Base-by-base conservation (phyloP, 306 rosid species). In the Trifolium dubium region DNA sequence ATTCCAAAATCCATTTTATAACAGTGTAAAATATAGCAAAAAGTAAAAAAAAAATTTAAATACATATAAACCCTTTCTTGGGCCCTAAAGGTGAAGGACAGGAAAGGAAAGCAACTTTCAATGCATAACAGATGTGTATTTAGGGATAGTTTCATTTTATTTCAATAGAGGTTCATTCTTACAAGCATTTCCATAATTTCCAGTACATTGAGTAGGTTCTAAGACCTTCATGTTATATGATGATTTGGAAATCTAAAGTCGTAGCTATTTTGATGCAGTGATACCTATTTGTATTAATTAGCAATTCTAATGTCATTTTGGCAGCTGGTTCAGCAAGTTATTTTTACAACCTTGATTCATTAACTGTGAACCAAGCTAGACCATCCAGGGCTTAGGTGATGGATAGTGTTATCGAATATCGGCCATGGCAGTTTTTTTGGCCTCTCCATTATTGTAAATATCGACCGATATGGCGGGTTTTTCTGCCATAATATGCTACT, bases 121-220 rank as follows among this genome's bases (percentile, higher is more conserved):
- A 54, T 51, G 47, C 61, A 53, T 11, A 64, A 75, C n/a, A 80
- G 47, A 12, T 41, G 46, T 73, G 64, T 37, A 46, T 34, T 34
- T 34, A 34, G 37, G 6, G 37, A 55, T 64, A 23, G 5, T 15
- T 46, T 54, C 32, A 34, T 23, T 35, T 63, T 8, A 34, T 9
- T 79, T 65, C 44, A 34, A 54, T n/a, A 28, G 13, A 34, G 66
- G 51, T 30, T 65, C 72, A 49, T 37, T 32, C 17, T 61, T 61
- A 60, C 1, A 19, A 65, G 62, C 35, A 56, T 58, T 76, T 71
- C 19, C 40, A 39, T 51, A 61, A 8, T 61, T 67, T 13, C 66
- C 37, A 30, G n/a, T 40, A 63, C 34, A 53, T 34, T 60, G 32
- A 62, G 51, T 10, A 44, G 23, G 51, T 62, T 51, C 61, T 44